phyloP scores from a whole-genome alignment of 2,329 filamentous ascomycete genomes.

The Ophiobolus disseminans region DNA sequence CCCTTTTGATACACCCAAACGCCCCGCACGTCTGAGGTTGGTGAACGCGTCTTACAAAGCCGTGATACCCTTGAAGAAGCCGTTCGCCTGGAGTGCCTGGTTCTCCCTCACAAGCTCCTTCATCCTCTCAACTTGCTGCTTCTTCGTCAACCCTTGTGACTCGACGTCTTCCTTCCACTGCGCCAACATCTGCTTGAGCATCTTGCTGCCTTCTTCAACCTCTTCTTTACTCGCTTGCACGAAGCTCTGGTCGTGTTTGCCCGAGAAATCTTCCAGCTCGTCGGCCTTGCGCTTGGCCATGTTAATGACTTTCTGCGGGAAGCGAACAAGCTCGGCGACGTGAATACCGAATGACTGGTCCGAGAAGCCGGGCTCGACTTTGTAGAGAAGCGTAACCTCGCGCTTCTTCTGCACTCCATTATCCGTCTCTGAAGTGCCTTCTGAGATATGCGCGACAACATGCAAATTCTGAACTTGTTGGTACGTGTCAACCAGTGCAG shows the following conservation, averaged over 20 bases:
- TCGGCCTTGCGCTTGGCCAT: constrained; percentile 99
- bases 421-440: constrained; percentile 56
- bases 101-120: constrained; percentile 79
- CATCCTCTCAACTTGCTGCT: constrained; percentile 79
- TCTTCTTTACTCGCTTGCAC: constrained; percentile 71
- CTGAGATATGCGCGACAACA: constrained; percentile 88
- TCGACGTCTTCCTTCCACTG: constrained; percentile 83
- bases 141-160: constrained; percentile 60
- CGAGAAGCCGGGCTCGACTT: constrained; percentile 92
- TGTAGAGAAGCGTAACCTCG: constrained; percentile 95
- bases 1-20: neutral
- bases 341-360: constrained; percentile 99
- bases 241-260: constrained; percentile 68
- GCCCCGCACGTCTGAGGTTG: neutral
- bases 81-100: constrained; percentile 66
- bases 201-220: constrained; percentile 83
- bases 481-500: constrained; percentile 84
- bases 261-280: constrained; percentile 94
- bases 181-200: constrained; percentile 82
- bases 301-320: constrained; percentile 94
- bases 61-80: constrained; percentile 70
- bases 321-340: constrained; percentile 94
- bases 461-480: constrained; percentile 91
- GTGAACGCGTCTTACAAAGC: constrained; percentile 48
- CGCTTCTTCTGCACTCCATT: constrained; percentile 52